Evolutionary conservation across 208 protist genomes (phyloP), one percentile per base, ranked within the genome.

Genomic region (Leptomonas seymouri): DNA sequence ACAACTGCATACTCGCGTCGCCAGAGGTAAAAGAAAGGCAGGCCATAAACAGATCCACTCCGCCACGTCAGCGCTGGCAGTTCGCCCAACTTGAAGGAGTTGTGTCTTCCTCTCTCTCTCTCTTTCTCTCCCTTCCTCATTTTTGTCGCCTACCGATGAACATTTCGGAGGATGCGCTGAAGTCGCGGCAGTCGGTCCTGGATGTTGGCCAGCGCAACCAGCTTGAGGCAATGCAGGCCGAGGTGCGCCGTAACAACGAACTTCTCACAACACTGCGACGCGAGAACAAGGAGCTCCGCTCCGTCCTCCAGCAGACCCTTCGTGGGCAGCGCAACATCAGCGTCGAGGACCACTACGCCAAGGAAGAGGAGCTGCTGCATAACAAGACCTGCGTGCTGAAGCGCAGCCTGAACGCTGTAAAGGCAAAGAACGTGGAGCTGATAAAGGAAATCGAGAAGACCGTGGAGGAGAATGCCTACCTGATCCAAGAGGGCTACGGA

Each of bases 161-260:
- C 34, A 46, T 57, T n/a, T 31, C 61, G 20, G 61, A 67, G 36
- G 27, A 69, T 36, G 53, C 28, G 20, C 39, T 53, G 34, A 89
- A 93, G 72, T 86, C 82, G 54, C 72, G 81, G 46, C 85, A 94
- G 75, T 89, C 82, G 7, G 75, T 97, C 11, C 70, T 91, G 42
- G 94, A 98, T 62, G 88, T 93, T 2, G 93, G 93, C 20, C 85
- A 95, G 60, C 89, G 91, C 64, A 87, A 93, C 27, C 90, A 89
- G 49, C 81, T 94, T 20, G 96, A 98, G 74, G 66, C 84, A 14
- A 67, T 90, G 30, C 83, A 97, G 59, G 66, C 70, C 12, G 90
- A 90, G 30, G 67, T 98, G 18, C 90, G 93, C 21, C 82, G 84
- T 42, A 98, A 98, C 80, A 90, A 93, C 27, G 91, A 97, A 39